These are phyloP conservation scores for Euphorbia lathyris DNA, from an alignment of 345 rosid genomes.

Conservation along the genomic window DNA sequence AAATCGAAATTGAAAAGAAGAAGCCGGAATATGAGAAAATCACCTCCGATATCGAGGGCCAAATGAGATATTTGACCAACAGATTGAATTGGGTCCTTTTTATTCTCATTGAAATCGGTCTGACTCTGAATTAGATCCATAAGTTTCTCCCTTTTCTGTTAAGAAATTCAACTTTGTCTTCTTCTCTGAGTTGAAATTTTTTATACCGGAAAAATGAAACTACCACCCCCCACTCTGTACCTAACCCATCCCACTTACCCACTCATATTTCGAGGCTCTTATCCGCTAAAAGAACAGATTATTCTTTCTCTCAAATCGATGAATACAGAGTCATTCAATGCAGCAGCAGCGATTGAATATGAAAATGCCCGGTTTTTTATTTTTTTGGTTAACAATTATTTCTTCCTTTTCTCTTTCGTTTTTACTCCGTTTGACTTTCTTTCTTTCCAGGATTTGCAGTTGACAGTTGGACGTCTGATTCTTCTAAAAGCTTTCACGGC, in stretches of 20 bases:
- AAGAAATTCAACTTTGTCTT: neutral
- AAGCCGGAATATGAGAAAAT: neutral
- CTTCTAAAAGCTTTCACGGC: too few relatives aligned
- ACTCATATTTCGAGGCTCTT: neutral
- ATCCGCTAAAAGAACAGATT: neutral
- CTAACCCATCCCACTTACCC: conserved; percentile 10
- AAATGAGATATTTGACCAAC: conserved; percentile 55
- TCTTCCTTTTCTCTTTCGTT: too few relatives aligned
- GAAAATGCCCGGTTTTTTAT: neutral
- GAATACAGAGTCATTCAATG: neutral
- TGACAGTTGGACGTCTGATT: too few relatives aligned
- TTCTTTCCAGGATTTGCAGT: too few relatives aligned
- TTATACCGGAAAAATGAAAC: neutral
- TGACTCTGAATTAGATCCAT: conserved; percentile 23
- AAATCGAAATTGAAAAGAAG: neutral
- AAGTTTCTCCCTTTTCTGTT: neutral
- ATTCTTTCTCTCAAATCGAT: neutral
- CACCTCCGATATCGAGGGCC: conserved; percentile 93
- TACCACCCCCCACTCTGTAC: neutral
- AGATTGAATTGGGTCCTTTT: conserved; percentile 14
- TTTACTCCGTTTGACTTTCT: too few relatives aligned
- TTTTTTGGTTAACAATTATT: neutral
- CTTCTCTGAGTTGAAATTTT: neutral
- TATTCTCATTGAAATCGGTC: neutral
- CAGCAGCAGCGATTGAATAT: neutral